Percentiles rank a stretch among this genome's conserved stretches.
phyloP scores from a whole-genome alignment of 495 filamentous ascomycete genomes.

The Elaphomyces granulatus region DNA sequence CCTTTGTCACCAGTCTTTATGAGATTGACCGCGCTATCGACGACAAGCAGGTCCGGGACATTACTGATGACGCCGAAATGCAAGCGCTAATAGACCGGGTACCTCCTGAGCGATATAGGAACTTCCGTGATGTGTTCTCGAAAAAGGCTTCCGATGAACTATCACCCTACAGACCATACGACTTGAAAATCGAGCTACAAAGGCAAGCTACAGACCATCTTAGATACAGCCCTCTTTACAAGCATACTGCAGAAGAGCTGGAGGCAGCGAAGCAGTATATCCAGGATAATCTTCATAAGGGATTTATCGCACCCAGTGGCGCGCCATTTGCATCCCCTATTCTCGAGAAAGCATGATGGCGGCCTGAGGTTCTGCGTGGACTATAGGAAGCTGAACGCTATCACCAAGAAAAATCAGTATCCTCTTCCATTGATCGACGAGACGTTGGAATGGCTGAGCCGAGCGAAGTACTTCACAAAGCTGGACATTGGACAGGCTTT shows the following conservation, averaged over 20 bases:
- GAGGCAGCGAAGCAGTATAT: conserved; percentile 8
- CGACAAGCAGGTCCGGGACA: neutral
- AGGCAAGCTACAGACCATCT: neutral
- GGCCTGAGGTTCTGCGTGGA: conserved; percentile 30
- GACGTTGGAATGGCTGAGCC: conserved; percentile 14
- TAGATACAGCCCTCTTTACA: conserved; percentile 11
- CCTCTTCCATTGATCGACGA: conserved; percentile 33
- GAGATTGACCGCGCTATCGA: conserved; percentile 1
- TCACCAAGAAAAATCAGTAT: conserved; percentile 31
- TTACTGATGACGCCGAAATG: neutral
- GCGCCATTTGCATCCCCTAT: conserved; percentile 15
- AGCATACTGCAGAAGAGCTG: conserved; percentile 13
- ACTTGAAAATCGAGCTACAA: conserved; percentile 6
- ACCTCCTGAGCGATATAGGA: conserved; percentile 1
- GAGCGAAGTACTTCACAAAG: conserved; percentile 28
- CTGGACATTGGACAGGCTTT: conserved; percentile 30
- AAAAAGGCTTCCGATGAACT: conserved; percentile 1
- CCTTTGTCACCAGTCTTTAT: conserved; percentile 1
- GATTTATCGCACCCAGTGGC: conserved; percentile 10
- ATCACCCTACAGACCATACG: conserved; percentile 1
- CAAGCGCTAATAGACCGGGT: neutral
- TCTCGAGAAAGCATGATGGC: conserved; percentile 19
- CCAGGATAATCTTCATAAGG: conserved; percentile 9
- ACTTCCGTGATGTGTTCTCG: neutral
- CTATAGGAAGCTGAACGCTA: conserved; percentile 26